These are phyloP conservation scores for Amylocarpus encephaloides DNA, from an alignment of 2,329 filamentous ascomycete genomes.

Conservation along the genomic window DNA sequence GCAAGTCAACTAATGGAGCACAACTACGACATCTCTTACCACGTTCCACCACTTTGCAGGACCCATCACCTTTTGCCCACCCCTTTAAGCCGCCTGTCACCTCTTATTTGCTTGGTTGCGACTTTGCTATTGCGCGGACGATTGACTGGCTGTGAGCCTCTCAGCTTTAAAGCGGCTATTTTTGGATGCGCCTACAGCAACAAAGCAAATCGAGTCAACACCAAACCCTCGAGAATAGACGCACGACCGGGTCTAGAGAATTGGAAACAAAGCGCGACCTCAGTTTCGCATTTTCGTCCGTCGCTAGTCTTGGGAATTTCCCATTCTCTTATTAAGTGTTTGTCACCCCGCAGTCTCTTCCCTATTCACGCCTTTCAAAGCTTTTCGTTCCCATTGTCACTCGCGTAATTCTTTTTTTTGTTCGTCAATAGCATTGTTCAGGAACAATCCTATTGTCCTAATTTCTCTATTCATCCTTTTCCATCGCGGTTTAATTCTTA, in stretches of 20 bases:
- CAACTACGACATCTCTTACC: conserved; percentile 9
- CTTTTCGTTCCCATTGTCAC: not conserved
- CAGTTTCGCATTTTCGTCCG: conserved; percentile 19
- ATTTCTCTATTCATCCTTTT: conserved; percentile 17
- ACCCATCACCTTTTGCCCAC: not conserved
- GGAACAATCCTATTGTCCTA: conserved; percentile 7
- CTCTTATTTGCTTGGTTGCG: not conserved
- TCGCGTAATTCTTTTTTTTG: conserved; percentile 7
- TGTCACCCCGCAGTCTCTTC: conserved; percentile 5
- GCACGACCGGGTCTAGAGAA: conserved; percentile 15
- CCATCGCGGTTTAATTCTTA: conserved; percentile 6
- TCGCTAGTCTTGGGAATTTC: conserved; percentile 8
- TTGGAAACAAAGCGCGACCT: conserved; percentile 23
- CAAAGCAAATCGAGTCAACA: conserved; percentile 26
- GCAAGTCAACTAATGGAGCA: conserved; percentile 22
- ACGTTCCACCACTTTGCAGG: not conserved
- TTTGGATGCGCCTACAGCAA: conserved; percentile 22
- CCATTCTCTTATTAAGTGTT: conserved; percentile 21
- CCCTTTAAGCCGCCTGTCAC: not conserved
- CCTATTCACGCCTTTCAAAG: too few relatives aligned
- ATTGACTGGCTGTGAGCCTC: conserved; percentile 26
- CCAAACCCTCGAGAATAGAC: conserved; percentile 11
- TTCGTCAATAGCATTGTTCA: conserved; percentile 4
- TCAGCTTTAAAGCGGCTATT: conserved; percentile 26
- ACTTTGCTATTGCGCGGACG: conserved; percentile 16